Conservation (phyloP, 306 rosid genomes). For the Morella rubra region DNA sequence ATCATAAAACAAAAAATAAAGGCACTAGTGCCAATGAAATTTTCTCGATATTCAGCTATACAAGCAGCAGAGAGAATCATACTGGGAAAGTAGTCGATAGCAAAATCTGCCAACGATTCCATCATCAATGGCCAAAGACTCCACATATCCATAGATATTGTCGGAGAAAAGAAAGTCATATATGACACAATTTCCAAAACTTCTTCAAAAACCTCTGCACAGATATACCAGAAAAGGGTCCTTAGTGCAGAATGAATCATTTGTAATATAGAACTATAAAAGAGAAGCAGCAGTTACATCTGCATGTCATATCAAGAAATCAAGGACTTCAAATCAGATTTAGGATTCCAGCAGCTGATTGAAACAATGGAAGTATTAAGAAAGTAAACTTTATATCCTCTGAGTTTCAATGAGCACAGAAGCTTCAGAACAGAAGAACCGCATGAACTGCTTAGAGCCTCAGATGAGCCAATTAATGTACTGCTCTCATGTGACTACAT, state of each 20-base stretch:
- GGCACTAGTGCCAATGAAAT: not conserved
- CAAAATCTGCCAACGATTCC: constrained; percentile 91
- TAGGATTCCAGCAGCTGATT: not conserved
- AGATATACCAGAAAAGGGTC: constrained; percentile 7
- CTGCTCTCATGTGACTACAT: not conserved
- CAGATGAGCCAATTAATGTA: not conserved
- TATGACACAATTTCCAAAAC: constrained; percentile 94
- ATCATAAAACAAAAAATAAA: not conserved
- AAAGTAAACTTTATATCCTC: not conserved
- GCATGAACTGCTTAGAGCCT: too few species aligned
- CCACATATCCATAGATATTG: constrained; percentile 95
- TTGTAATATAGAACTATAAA: not conserved
- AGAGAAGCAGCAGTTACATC: not conserved
- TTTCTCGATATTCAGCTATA: not conserved
- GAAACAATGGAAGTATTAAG: not conserved
- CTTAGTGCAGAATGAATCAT: not conserved
- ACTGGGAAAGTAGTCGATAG: constrained; percentile 93
- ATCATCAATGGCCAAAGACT: constrained; percentile 97
- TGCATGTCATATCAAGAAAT: not conserved
- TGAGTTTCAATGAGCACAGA: not conserved
- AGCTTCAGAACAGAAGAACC: too few species aligned
- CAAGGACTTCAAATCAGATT: too few species aligned
- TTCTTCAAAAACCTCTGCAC: constrained; percentile 98
- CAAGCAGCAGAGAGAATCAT: constrained; percentile 16
- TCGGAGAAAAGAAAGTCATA: constrained; percentile 93